Evolutionary conservation across 1,139 yeast genomes (phyloP).

Genomic region (Spencermartinsiella ligniputridi): DNA sequence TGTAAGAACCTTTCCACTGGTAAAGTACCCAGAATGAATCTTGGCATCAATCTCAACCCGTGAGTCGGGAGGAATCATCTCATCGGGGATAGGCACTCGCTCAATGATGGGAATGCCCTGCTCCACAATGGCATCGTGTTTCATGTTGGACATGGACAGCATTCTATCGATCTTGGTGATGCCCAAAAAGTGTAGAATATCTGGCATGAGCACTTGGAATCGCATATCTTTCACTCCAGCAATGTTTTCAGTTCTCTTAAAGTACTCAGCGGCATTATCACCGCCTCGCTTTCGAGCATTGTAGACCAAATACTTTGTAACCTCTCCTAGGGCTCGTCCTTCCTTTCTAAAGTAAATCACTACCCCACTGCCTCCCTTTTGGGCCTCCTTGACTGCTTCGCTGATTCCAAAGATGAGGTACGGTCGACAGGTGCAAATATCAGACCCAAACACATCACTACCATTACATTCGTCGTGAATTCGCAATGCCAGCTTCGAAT

Average conservation of each 20-base stretch:
- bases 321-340: slow-evolving; percentile 62
- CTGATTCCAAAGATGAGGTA: slow-evolving; percentile 56
- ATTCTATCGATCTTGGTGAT: slow-evolving; percentile 55
- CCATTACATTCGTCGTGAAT: slow-evolving; percentile 65
- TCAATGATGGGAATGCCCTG: slow-evolving; percentile 56
- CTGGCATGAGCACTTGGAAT: slow-evolving; percentile 67
- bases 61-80: slow-evolving; percentile 58
- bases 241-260: slow-evolving; percentile 59
- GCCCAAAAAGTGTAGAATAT: slow-evolving; percentile 58
- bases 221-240: slow-evolving; percentile 65
- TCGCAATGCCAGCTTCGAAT: slow-evolving; percentile 48
- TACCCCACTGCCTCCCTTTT: slow-evolving; percentile 55
- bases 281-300: slow-evolving; percentile 64
- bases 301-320: slow-evolving; percentile 59
- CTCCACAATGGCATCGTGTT: slow-evolving; percentile 58
- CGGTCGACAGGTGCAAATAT: slow-evolving; percentile 63
- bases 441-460: slow-evolving; percentile 61
- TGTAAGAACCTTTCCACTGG: slow-evolving; percentile 49
- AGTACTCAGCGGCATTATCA: slow-evolving; percentile 59
- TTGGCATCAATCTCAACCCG: slow-evolving; percentile 64
- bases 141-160: slow-evolving; percentile 65
- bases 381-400: slow-evolving; percentile 62
- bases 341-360: slow-evolving; percentile 61
- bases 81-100: slow-evolving; percentile 60
- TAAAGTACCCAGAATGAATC: slow-evolving; percentile 58